Conservation (phyloP, 1,284 basidiomycete genomes). For the Malassezia dermatis region DNA sequence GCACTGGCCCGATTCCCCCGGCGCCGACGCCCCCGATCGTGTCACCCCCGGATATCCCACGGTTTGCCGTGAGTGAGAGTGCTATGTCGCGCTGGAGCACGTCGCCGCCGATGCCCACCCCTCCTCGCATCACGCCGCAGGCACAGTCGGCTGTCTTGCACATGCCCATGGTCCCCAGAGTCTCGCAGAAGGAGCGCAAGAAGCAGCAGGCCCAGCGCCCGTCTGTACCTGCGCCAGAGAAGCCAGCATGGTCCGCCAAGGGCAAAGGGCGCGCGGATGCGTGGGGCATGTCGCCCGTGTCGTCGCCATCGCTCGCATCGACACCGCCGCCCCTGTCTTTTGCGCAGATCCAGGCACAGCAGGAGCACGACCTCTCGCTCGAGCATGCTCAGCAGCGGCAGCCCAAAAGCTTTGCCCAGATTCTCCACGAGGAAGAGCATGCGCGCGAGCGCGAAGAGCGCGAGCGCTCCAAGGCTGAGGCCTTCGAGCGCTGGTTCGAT, state of each 20-base stretch:
- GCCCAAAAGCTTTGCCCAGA: constrained; percentile 31
- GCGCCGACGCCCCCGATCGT: neutral
- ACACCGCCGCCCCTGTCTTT: constrained; percentile 23
- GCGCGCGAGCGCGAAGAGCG: constrained; percentile 27
- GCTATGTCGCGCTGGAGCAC: neutral
- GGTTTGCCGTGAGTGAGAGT: neutral
- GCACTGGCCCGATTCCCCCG: neutral
- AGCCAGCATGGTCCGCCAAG: neutral
- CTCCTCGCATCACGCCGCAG: constrained; percentile 3
- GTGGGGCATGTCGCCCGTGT: neutral
- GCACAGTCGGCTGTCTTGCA: constrained; percentile 9
- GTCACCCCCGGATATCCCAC: neutral
- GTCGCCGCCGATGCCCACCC: neutral
- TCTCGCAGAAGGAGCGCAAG: constrained; percentile 44
- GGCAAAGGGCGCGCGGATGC: constrained; percentile 13
- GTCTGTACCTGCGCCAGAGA: constrained; percentile 5
- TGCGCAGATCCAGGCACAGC: constrained; percentile 41
- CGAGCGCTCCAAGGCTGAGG: constrained; percentile 32
- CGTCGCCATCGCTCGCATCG: neutral
- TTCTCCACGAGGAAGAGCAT: constrained; percentile 33
- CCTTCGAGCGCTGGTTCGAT: constrained; percentile 46
- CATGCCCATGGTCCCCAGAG: constrained; percentile 21
- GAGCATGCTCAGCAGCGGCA: constrained; percentile 20
- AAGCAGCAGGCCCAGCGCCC: constrained; percentile 16
- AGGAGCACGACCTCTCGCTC: constrained; percentile 21